These are phyloP conservation scores for Eucalyptus virginea DNA, from an alignment of 345 rosid species.

Conservation along the genomic window DNA sequence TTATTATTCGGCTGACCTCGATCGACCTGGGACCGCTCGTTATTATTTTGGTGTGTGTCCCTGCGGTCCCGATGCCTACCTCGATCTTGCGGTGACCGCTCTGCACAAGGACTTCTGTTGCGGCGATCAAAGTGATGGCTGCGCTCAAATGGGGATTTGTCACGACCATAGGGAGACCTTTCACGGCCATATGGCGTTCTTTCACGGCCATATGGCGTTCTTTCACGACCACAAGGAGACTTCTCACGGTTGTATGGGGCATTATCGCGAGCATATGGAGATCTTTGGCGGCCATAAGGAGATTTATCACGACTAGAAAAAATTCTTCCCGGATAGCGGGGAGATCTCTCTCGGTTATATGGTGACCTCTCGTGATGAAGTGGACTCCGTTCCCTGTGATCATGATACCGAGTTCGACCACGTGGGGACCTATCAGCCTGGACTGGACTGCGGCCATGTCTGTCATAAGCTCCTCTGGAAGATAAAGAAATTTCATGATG, in stretches of 20 bases:
- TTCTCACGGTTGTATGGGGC: neutral
- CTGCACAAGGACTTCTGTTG: constrained; percentile 63
- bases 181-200: constrained; percentile 56
- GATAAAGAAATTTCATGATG: constrained; percentile 58
- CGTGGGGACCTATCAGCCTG: constrained; percentile 70
- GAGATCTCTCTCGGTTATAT: constrained; percentile 2
- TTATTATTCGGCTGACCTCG: constrained; percentile 29
- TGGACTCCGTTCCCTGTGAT: constrained; percentile 64
- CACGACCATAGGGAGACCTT: constrained; percentile 37
- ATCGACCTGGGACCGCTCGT: constrained; percentile 50
- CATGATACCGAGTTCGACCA: constrained; percentile 51
- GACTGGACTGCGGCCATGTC: constrained; percentile 71
- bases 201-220: constrained; percentile 58
- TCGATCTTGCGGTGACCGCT: constrained; percentile 55
- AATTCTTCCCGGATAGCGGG: constrained; percentile 15
- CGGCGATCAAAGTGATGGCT: constrained; percentile 60
- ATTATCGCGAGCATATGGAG: constrained; percentile 48
- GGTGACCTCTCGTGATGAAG: constrained; percentile 11
- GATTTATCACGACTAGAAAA: constrained; percentile 23
- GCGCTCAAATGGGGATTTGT: constrained; percentile 70
- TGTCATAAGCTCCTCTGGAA: constrained; percentile 60
- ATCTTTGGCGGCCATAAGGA: constrained; percentile 42
- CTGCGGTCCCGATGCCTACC: constrained; percentile 32
- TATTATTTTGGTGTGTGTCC: constrained; percentile 47
- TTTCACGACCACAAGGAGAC: constrained; percentile 45